Base-by-base conservation (phyloP, 1,139 yeast genomes). In the Pneumocystis murina region DNA sequence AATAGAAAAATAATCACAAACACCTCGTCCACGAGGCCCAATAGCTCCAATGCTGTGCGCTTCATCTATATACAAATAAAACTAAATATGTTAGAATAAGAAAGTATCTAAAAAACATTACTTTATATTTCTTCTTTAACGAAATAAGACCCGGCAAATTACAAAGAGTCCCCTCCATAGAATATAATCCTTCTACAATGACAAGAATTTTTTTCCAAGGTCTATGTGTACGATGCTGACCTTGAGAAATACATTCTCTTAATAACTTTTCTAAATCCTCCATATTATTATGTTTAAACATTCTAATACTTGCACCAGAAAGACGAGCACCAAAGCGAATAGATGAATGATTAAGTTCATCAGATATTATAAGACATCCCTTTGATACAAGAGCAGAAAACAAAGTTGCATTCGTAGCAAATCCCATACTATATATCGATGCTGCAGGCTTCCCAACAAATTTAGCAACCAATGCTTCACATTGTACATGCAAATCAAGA, bases 1-100 rank as follows among this genome's bases (percentile, higher is more conserved):
- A 64, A 92, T 82, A 61, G 85, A 85, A 73, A 87, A 92, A 75
- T 88, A 88, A 73, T 94, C 97, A 76, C 97, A 91, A 54, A 92
- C 86, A 72, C 99, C 99, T 72, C 88, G 84, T 62, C 98, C 98
- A 62, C 77, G 76, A 58, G 95, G 94, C 39, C 99, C 99, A 75
- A 92, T 81, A 10, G 98, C 98, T 72, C 99, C 99, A 72, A 94
- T 86, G 3, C 97, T 91, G 74, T 92, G 99, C 24, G 98, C 98
- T 75, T 92, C 99, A 74, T 92, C 99, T 67, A 94, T 87, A 72
- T 87, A 92, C 66, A 92, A 77, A 72, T 88, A 88, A 72, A 92
- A 87, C 72, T 48, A 48, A 24, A 3, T 10, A 12, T 3, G n/a
- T 48, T 12, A 48, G 20, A 14, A 48, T 3, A 48, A 24, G 28